Percentiles rank a stretch among this genome's conserved stretches.
phyloP scores from a whole-genome alignment of 2,329 filamentous ascomycete genomes.

The Trichoderma arundinaceum region DNA sequence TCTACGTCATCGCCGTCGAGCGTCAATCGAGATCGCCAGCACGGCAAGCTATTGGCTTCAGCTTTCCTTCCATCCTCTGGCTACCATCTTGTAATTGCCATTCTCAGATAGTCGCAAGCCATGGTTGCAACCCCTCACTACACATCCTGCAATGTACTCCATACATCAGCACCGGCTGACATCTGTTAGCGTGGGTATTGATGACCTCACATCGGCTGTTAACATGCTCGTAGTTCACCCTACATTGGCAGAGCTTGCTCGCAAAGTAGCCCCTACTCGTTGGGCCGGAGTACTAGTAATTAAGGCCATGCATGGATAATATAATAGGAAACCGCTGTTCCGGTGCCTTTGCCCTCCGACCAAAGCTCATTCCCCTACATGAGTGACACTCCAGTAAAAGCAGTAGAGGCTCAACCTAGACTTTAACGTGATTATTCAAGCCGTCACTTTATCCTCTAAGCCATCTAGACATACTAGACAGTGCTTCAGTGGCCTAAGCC shows the following conservation, averaged over 20 bases:
- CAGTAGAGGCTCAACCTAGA: background rate
- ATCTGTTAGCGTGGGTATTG: background rate
- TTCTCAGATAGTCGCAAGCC: constrained; percentile 4
- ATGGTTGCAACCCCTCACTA: constrained; percentile 19
- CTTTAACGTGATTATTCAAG: background rate
- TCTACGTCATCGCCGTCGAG: constrained; percentile 15
- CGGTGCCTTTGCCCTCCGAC: background rate
- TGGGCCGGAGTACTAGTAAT: background rate
- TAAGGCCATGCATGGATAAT: background rate
- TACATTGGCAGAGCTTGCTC: background rate
- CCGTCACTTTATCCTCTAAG: background rate
- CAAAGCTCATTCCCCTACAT: background rate
- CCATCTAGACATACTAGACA: background rate
- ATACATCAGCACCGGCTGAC: background rate
- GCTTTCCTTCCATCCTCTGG: background rate
- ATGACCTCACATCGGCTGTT: background rate
- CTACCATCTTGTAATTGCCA: background rate
- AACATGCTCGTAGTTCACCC: background rate
- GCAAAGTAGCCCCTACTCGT: background rate
- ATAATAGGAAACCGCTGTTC: constrained; percentile 11
- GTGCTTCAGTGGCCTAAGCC: background rate
- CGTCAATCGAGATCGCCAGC: background rate
- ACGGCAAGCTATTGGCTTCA: background rate
- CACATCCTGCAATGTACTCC: background rate
- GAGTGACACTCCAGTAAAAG: background rate